phyloP scores from a whole-genome alignment of 768 basidiomycete species.

The Scleroderma bovista region DNA sequence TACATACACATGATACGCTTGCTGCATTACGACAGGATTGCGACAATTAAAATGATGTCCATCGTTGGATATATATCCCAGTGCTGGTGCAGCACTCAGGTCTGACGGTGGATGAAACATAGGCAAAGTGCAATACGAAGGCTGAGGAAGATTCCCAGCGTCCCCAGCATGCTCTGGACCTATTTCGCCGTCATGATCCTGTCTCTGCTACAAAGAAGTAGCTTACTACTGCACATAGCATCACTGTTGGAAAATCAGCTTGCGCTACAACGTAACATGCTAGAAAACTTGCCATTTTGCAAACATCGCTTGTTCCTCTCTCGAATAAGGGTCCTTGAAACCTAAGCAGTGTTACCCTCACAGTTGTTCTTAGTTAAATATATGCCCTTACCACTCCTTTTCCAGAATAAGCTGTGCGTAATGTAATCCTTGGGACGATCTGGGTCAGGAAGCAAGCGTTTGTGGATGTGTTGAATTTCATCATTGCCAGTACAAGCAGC shows the following conservation, averaged over 20 bases:
- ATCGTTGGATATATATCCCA: conserved; percentile 49
- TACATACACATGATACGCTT: conserved; percentile 55
- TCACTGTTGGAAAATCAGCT: conserved; percentile 27
- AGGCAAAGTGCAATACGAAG: conserved; percentile 47
- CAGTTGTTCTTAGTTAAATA: background rate
- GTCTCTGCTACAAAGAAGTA: background rate
- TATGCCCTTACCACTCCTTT: conserved; percentile 41
- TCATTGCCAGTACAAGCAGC: conserved; percentile 33
- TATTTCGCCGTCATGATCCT: conserved; percentile 10
- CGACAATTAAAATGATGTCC: conserved; percentile 50
- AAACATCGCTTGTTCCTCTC: conserved; percentile 51
- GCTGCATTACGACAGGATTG: conserved; percentile 44
- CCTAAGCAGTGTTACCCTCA: conserved; percentile 25
- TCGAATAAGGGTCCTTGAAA: conserved; percentile 60
- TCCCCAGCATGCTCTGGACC: conserved; percentile 42
- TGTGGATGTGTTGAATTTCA: conserved; percentile 42
- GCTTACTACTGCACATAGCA: conserved; percentile 39
- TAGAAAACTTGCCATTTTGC: conserved; percentile 43
- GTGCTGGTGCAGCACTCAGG: conserved; percentile 31
- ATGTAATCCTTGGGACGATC: conserved; percentile 46
- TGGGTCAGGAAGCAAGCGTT: conserved; percentile 42
- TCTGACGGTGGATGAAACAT: conserved; percentile 39
- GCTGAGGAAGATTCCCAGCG: conserved; percentile 30
- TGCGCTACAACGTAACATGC: background rate
- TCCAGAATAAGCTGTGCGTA: conserved; percentile 52